Evolutionary conservation across 441 rosid genomes (phyloP), one percentile per base, ranked within the genome.

Genomic region (Pelargonium australe): DNA sequence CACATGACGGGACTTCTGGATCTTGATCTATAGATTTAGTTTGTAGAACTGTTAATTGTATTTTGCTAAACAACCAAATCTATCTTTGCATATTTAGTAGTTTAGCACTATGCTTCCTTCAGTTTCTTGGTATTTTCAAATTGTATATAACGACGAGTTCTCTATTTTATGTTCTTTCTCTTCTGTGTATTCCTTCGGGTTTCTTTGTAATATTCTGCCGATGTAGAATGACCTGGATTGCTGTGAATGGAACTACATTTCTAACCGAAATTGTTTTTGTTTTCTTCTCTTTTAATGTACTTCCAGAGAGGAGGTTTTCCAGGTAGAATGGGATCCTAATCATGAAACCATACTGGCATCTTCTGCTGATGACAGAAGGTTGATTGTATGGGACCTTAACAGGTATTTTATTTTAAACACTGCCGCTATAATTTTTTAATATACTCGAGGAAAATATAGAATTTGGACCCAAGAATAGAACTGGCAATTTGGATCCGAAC

Each of bases 311-410:
- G 97, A 89, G 68, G 99, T 94, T 45, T 87, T 86, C 78, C 95
- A 91, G 80, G 97, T 91, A 64, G 97, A 89, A 72, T 91, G 99
- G 96, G 89, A 91, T 84, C 97, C 99, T 34, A 88, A 88, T 78
- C 93, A 89, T 60, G 99, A 89, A 69, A 86, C 94, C 1, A 90
- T 91, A 76, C 81, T 91, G 49, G 99, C 96, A 49, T 94, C 99
- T 76, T 85, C 93, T 1, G 89, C 93, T 19, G 95, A 86, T 73
- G 97, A 88, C 82, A 80, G 96, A 79, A 87, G 99, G 73, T 67
- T 94, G 73, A 91, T 86, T 79, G 88, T 94, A 66, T 91, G 97
- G 99, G 97, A 91, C 76, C 83, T 94, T 45, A 89, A 81, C 84
- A 91, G 97, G 98, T 91, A 80, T 51, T 60, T 66, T 20, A 8